Base-by-base conservation (phyloP, 495 filamentous ascomycete species). In the Aspergillus panamensis region DNA sequence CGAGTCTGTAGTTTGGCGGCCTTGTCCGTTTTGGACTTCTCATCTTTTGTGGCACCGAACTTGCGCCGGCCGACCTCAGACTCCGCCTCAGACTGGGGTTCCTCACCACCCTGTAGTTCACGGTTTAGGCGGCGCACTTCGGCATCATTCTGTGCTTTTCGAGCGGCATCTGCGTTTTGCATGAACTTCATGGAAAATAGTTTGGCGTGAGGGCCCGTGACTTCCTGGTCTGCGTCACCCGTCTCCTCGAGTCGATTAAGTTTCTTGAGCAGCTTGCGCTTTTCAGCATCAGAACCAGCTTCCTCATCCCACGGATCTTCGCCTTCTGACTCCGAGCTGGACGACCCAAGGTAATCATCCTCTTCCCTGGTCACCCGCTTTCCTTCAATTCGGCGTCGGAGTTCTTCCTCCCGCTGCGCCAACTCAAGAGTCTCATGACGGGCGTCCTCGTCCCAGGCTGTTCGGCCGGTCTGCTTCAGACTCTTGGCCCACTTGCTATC, bases 401-500 rank as follows among this genome's bases (percentile, higher is more conserved):
- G 74, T 62, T 97, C 92, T 52, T 97, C 92, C 58, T 92, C 89
- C 62, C 87, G 81, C 61, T 86, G 79, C 0, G 93, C 90, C 81
- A 92, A 87, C 60, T 97, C 93, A 3, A 80, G 81, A 31, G 96
- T 81, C 32, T 87, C 88, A 47, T 84, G 75, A 42, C 87, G 82
- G 37, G 88, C 90, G 63, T 93, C 86, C 39, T 91, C 60, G 62
- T 95, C 89, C 91, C 91, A 94, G 6, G 84, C 83, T 16, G 84
- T 85, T 42, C 89, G 84, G 8, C 88, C 87, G 44, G 82, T 88
- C 57, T 89, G 82, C 66, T 92, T 94, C 59, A 92, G 77, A 51
- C 84, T 84, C 77, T 96, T 97, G 10, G 93, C 92, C 91, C 93
- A 98, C 63, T 90, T 96, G 75, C 92, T 96, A 35, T 96, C 90